A percentile compares a stretch with the other conserved stretches of the same genome.
Evolutionary conservation across 169 alveolate species (phyloP).

Genomic region (Cryptosporidium canis): DNA sequence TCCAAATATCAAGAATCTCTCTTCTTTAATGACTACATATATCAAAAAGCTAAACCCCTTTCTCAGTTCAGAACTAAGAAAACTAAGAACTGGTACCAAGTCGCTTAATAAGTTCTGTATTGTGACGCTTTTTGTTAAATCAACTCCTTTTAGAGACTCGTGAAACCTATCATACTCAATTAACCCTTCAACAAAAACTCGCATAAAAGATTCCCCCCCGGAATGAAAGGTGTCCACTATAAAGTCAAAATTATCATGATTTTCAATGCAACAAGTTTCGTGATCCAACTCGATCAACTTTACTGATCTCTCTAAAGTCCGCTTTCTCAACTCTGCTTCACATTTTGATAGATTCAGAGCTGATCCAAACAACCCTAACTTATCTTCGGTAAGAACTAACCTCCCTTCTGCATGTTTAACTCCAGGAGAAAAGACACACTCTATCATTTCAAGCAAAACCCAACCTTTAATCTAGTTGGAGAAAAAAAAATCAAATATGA

Average conservation of each 20-base stretch:
- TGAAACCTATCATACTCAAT: neutral
- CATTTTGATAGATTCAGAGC: neutral
- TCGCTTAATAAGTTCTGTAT: neutral
- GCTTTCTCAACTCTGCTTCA: neutral
- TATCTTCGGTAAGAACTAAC: neutral
- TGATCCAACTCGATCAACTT: neutral
- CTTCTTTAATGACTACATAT: neutral
- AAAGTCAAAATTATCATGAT: neutral
- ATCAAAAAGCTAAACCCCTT: constrained; percentile 21
- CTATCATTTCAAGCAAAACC: neutral
- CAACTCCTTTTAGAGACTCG: neutral
- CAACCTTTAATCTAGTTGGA: no score
- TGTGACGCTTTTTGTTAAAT: neutral
- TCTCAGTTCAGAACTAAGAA: neutral
- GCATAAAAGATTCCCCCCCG: neutral
- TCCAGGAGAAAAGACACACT: constrained; percentile 6
- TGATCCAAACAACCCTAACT: constrained; percentile 8
- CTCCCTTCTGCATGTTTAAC: neutral
- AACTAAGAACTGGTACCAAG: neutral
- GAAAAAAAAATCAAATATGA: no score
- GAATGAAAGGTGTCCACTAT: neutral
- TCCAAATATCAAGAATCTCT: constrained; percentile 37
- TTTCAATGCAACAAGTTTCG: neutral
- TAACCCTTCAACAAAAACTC: constrained; percentile 7
- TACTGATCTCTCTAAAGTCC: neutral